Base-by-base conservation (phyloP, 495 filamentous ascomycete genomes). In the Penicillium manginii region DNA sequence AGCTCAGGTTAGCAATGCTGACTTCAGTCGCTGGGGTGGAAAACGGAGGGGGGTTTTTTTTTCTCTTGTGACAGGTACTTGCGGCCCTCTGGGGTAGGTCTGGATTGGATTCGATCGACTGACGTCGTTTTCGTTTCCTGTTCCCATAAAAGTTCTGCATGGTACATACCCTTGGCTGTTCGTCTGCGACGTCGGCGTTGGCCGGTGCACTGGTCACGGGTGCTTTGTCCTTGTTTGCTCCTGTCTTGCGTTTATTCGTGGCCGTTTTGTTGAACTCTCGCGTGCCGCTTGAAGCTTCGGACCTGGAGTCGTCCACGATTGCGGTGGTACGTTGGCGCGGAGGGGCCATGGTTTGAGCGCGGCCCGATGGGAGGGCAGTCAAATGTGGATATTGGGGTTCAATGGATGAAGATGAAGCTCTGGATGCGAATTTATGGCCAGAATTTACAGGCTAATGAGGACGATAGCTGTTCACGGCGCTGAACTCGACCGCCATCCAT, bases 201-300 rank as follows among this genome's bases (percentile, higher is more conserved):
- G 63, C 62, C 10, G 75, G 73, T 14, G 68, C 76, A 50, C 71
- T 75, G 49, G 77, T 78, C 32, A 77, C 64, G 42, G 71, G 62
- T 17, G 66, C 58, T 31, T 72, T 69, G 4, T 69, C 67, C 43
- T 67, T 72, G 15, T 66, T 63, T 39, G 71, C 59, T 18, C 63
- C 70, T 6, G 64, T 54, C 62, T 76, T 79, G 15, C 75, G 69
- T 60, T 75, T 79, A 3, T 57, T 57, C 12, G 66, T 59, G 14
- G 72, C 63, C 11, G 62, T 56, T 50, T 29, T 29, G 26, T 69
- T 75, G 51, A 74, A 74, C 59, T 83, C 79, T 67, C 75, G 76
- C 17, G 80, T 77, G 53, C 74, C 74, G 55, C 81, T 83, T 21
- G 81, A 83, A 29, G 79, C 77, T 71, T 84, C 81, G 19, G 81